Percentiles rank a stretch among this genome's conserved stretches.
phyloP scores from a whole-genome alignment of 495 filamentous ascomycete genomes.

The Penicillium arizonense region DNA sequence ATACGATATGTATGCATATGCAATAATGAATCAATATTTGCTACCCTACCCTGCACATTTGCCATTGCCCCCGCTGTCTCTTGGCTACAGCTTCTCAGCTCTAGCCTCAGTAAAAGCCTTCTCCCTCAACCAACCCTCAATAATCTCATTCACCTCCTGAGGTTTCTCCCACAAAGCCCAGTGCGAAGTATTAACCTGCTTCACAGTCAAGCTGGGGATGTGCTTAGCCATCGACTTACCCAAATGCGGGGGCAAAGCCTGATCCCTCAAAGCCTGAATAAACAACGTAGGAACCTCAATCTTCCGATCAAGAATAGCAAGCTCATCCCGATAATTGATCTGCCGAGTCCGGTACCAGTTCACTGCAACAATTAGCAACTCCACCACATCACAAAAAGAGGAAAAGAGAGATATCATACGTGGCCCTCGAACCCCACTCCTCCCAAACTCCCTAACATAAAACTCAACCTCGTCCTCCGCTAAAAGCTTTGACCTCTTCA shows the following conservation, averaged over 20 bases:
- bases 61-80: not conserved
- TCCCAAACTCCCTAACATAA: constrained; percentile 67
- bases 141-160: constrained; percentile 49
- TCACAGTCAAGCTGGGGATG: constrained; percentile 58
- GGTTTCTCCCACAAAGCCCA: constrained; percentile 71
- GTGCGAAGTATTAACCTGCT: constrained; percentile 61
- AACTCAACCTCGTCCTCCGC: constrained; percentile 69
- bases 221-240: constrained; percentile 63
- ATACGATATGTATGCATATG: not conserved
- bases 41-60: not conserved
- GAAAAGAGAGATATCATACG: constrained; percentile 42
- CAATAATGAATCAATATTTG: constrained; percentile 1
- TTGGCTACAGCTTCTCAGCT: constrained; percentile 18
- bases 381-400: not conserved
- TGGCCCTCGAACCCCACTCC: constrained; percentile 73
- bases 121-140: constrained; percentile 48
- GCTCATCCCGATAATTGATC: constrained; percentile 76
- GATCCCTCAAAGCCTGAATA: constrained; percentile 68
- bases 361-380: constrained; percentile 31
- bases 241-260: constrained; percentile 64
- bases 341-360: constrained; percentile 79
- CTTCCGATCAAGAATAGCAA: constrained; percentile 41
- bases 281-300: constrained; percentile 72
- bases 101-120: constrained; percentile 26
- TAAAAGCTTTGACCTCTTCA: constrained; percentile 54